These are phyloP conservation scores for Lomentospora prolificans DNA, from an alignment of 2,329 filamentous ascomycete species.

Conservation along the genomic window DNA sequence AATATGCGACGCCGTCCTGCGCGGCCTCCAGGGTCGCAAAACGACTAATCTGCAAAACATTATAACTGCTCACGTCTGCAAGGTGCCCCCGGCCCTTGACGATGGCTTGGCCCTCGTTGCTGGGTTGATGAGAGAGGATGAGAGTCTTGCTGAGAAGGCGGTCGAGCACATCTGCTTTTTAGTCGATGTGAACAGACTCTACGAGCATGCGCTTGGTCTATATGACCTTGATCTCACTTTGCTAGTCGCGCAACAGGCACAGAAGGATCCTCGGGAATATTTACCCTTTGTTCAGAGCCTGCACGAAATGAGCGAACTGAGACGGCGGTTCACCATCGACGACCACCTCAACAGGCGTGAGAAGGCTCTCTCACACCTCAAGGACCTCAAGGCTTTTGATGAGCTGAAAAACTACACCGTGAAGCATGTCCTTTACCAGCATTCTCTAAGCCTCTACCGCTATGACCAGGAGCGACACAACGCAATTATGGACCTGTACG, in stretches of 20 bases:
- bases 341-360: conserved; percentile 67
- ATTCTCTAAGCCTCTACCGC: conserved; percentile 71
- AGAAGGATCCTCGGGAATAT: conserved; percentile 92
- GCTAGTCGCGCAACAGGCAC: conserved; percentile 87
- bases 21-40: conserved; percentile 52
- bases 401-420: conserved; percentile 69
- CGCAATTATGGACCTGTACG: conserved; percentile 68
- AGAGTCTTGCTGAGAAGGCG: conserved; percentile 71
- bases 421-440: conserved; percentile 70
- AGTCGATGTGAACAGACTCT: conserved; percentile 83
- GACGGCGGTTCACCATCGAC: conserved; percentile 77
- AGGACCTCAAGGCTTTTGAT: conserved; percentile 62
- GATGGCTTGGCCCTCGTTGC: conserved; percentile 74
- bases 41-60: conserved; percentile 72
- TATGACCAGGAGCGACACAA: conserved; percentile 62
- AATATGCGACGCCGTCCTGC: conserved; percentile 78
- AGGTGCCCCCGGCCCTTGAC: conserved; percentile 79
- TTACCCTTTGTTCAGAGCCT: conserved; percentile 87
- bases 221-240: conserved; percentile 88
- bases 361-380: conserved; percentile 72
- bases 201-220: conserved; percentile 79
- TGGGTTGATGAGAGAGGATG: conserved; percentile 57
- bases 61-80: conserved; percentile 91
- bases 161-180: conserved; percentile 97
- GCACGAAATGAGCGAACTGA: conserved; percentile 60